phyloP scores from a whole-genome alignment of 1,139 yeast species.

The Pichia sp. region DNA sequence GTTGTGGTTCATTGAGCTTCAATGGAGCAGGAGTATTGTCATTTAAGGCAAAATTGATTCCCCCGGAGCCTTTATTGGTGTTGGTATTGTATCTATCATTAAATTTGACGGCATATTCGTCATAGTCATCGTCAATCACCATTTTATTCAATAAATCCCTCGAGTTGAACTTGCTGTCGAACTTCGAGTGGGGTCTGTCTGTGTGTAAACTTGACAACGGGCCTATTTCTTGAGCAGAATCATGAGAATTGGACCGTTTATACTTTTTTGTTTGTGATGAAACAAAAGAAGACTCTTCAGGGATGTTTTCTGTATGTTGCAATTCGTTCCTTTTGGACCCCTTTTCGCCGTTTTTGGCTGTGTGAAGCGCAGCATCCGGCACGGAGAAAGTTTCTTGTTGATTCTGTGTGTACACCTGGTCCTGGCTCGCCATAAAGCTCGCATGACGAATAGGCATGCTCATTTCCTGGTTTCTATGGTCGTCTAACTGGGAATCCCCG shows the following conservation, averaged over 20 bases:
- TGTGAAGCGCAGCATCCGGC: too few species aligned
- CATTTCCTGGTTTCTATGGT: conserved; percentile 40
- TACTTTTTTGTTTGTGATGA: neutral
- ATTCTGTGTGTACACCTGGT: neutral
- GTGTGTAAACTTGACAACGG: neutral
- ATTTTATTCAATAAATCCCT: conserved; percentile 26
- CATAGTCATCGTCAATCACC: conserved; percentile 24
- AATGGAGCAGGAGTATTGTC: conserved; percentile 16
- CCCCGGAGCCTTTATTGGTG: neutral
- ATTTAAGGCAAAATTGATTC: conserved; percentile 9
- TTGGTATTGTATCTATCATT: conserved; percentile 9
- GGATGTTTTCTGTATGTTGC: neutral
- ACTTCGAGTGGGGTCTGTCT: conserved; percentile 6
- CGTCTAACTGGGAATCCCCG: conserved; percentile 42
- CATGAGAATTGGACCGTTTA: conserved; percentile 6
- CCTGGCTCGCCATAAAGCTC: conserved; percentile 10
- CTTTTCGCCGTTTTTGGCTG: neutral
- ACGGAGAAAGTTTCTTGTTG: neutral
- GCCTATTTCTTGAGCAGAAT: conserved; percentile 1
- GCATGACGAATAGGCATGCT: conserved; percentile 33
- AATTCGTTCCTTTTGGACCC: too few species aligned
- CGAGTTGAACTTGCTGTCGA: conserved; percentile 13
- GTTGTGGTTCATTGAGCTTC: neutral
- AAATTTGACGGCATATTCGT: conserved; percentile 14
- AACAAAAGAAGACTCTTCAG: neutral